These are phyloP conservation scores for Lichtheimia corymbifera DNA, from an alignment of 371 early-diverging fungal genomes.

Conservation along the genomic window DNA sequence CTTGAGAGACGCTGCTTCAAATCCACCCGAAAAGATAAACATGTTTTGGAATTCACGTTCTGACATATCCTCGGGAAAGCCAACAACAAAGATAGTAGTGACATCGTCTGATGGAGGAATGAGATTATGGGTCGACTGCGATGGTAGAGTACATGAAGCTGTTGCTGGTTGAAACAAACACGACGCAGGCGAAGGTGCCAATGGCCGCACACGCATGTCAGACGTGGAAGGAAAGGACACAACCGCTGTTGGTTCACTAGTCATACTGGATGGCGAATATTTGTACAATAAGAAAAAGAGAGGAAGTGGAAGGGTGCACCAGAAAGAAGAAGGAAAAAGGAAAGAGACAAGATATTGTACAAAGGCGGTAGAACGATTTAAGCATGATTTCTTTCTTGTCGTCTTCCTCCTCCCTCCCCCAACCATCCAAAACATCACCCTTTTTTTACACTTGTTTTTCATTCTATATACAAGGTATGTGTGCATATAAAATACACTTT, in stretches of 20 bases:
- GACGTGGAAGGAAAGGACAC: neutral
- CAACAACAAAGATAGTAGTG: slow-evolving; percentile 95
- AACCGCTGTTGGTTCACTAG: neutral
- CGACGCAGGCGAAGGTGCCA: neutral
- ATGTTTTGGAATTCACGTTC: slow-evolving; percentile 97
- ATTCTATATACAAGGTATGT: too few relatives aligned
- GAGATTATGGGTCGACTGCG: neutral
- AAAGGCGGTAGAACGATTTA: neutral
- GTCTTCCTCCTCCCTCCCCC: too few relatives aligned
- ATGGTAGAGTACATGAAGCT: neutral
- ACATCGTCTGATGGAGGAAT: slow-evolving; percentile 55
- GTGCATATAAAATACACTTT: too few relatives aligned
- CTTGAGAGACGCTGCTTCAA: slow-evolving; percentile 92
- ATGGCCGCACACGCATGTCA: neutral
- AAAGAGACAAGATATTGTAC: neutral
- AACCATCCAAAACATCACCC: too few relatives aligned
- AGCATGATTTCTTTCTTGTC: neutral
- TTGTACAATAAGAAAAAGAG: neutral
- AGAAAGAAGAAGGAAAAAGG: neutral
- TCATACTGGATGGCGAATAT: neutral
- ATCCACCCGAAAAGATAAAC: slow-evolving; percentile 93
- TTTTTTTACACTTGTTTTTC: too few relatives aligned
- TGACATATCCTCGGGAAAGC: slow-evolving; percentile 94
- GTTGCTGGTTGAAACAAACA: neutral
- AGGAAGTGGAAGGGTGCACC: neutral